phyloP scores from a whole-genome alignment of 2,329 filamentous ascomycete species.

The Neopestalotiopsis rosae region DNA sequence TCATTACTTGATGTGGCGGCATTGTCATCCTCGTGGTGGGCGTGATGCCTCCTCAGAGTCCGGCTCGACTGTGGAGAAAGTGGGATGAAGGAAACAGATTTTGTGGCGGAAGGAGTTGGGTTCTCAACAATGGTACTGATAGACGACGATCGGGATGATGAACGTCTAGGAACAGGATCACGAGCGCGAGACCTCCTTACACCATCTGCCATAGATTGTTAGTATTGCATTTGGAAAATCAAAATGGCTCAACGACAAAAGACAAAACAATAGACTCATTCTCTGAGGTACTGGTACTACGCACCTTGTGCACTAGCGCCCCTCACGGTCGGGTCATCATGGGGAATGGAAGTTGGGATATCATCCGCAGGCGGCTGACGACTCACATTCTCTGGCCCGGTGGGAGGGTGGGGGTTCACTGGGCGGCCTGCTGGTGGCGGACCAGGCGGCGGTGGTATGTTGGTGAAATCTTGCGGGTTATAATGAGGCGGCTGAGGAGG shows the following conservation, averaged over 20 bases:
- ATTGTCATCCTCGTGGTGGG: conserved; percentile 20
- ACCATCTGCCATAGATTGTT: conserved; percentile 26
- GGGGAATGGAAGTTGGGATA: conserved; percentile 27
- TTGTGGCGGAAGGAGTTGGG: conserved; percentile 21
- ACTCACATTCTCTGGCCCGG: conserved; percentile 42
- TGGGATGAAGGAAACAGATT: conserved; percentile 33
- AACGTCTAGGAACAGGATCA: neutral
- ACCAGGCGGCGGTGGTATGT: conserved; percentile 32
- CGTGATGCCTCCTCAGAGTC: conserved; percentile 32
- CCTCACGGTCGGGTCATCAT: conserved; percentile 25
- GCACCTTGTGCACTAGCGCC: conserved; percentile 39
- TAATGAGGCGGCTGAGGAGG: conserved; percentile 28
- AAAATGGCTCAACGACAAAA: neutral
- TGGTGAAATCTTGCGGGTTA: conserved; percentile 34
- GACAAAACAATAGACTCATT: neutral
- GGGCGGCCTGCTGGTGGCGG: conserved; percentile 25
- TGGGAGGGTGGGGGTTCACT: conserved; percentile 18
- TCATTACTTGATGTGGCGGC: conserved; percentile 17
- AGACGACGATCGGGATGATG: conserved; percentile 20
- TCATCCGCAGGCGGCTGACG: conserved; percentile 31
- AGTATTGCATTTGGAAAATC: neutral
- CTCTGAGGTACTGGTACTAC: conserved; percentile 28
- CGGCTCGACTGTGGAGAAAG: conserved; percentile 37
- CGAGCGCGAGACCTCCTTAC: conserved; percentile 22
- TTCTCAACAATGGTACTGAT: conserved; percentile 16